Conservation (phyloP, 441 rosid genomes). For the Adansonia gregorii region DNA sequence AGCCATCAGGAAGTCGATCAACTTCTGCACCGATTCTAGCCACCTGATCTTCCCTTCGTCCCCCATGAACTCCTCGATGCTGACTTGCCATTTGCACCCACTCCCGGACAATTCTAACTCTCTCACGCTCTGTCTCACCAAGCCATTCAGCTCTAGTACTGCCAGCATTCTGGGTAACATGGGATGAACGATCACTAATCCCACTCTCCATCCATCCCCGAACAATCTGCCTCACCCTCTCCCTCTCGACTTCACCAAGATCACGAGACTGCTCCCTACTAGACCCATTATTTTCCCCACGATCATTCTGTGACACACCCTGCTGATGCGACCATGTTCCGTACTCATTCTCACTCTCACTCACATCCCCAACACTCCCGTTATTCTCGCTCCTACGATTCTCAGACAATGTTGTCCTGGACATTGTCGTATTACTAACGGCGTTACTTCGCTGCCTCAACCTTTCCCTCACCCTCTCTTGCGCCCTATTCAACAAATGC, state of each 20-base stretch:
- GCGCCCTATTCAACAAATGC: constrained; percentile 75
- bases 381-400: constrained; percentile 67
- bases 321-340: constrained; percentile 71
- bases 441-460: constrained; percentile 65
- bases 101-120: constrained; percentile 94
- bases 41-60: constrained; percentile 59
- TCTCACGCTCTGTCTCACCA: constrained; percentile 95
- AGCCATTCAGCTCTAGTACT: constrained; percentile 86
- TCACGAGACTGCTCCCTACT: constrained; percentile 96
- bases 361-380: constrained; percentile 62
- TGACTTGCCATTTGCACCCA: constrained; percentile 90
- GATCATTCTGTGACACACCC: constrained; percentile 52
- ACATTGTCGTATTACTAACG: constrained; percentile 50
- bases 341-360: constrained; percentile 89
- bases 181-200: constrained; percentile 63
- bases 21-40: constrained; percentile 52
- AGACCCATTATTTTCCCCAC: constrained; percentile 53
- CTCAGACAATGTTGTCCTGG: constrained; percentile 53
- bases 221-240: constrained; percentile 88
- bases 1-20: constrained; percentile 56
- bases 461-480: constrained; percentile 74
- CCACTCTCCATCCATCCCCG: constrained; percentile 96
- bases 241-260: constrained; percentile 93
- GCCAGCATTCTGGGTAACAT: constrained; percentile 56
- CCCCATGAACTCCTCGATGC: constrained; percentile 71